Percentiles rank a stretch among this genome's conserved stretches.
Evolutionary conservation across 2,329 filamentous ascomycete species (phyloP).

Genomic region (Trichoderma sp.): DNA sequence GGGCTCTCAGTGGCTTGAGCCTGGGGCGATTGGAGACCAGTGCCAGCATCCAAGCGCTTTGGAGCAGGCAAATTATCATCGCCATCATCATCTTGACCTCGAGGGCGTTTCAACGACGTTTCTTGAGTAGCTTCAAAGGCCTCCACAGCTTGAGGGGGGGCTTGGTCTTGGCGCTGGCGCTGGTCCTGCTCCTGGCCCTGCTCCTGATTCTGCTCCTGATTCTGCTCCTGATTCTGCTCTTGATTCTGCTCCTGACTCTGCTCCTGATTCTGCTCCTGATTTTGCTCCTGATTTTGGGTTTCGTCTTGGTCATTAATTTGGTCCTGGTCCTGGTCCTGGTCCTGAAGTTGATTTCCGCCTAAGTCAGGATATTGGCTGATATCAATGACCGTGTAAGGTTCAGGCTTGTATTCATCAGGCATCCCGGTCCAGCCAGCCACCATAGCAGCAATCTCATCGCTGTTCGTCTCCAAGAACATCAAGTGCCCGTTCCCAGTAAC

Average conservation of each 20-base stretch:
- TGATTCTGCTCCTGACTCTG: no score
- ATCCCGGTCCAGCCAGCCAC: slow-evolving; percentile 35
- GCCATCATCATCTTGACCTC: not conserved
- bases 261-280: no score
- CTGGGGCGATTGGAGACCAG: not conserved
- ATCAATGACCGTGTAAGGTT: no score
- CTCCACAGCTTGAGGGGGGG: not conserved
- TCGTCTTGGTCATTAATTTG: not conserved
- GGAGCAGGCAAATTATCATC: not conserved
- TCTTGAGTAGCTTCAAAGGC: not conserved
- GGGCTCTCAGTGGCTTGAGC: not conserved
- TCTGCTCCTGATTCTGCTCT: no score
- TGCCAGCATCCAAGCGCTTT: not conserved
- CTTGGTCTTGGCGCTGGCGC: no score
- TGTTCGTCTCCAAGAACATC: slow-evolving; percentile 54
- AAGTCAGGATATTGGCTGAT: no score
- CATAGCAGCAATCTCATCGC: slow-evolving; percentile 39
- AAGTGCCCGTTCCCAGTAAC: slow-evolving; percentile 56
- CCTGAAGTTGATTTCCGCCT: not conserved
- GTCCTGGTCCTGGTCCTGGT: not conserved
- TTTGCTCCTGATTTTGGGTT: not conserved
- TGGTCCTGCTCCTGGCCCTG: no score
- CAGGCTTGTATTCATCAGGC: not conserved
- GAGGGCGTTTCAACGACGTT: not conserved
- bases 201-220: no score